phyloP scores from a whole-genome alignment of 352 stramenopile genomes.

The Pythium phragmitis region DNA sequence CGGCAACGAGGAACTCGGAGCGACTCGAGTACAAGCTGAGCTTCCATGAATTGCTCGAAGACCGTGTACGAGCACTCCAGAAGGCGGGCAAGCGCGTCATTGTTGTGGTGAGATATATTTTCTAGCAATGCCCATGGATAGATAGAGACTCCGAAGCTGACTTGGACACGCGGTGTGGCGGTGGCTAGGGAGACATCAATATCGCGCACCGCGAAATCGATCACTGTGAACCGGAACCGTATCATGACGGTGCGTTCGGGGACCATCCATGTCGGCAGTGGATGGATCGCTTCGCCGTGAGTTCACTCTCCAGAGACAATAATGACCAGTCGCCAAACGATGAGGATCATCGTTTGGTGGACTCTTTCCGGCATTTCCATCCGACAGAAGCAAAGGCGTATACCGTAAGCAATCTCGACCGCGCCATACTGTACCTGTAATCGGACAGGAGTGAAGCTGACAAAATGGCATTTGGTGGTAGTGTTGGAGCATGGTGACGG shows the following conservation, averaged over 20 bases:
- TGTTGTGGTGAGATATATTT: constrained; percentile 48
- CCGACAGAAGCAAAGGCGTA: constrained; percentile 71
- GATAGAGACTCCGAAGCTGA: too few relatives aligned
- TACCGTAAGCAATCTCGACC: constrained; percentile 44
- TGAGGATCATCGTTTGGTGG: constrained; percentile 45
- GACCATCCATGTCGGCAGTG: constrained; percentile 70
- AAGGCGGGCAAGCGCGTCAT: constrained; percentile 54
- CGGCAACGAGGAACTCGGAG: constrained; percentile 61
- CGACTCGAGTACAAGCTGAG: constrained; percentile 85
- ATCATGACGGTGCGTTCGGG: constrained; percentile 39
- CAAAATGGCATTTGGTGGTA: constrained; percentile 15
- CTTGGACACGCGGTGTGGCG: not conserved
- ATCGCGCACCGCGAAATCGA: constrained; percentile 79
- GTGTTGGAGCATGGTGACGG: constrained; percentile 88
- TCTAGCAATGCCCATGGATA: too few relatives aligned
- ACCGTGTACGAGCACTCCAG: constrained; percentile 55
- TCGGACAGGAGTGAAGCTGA: not conserved
- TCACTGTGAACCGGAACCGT: constrained; percentile 55
- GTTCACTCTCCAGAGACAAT: constrained; percentile 12
- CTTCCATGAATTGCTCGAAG: constrained; percentile 72
- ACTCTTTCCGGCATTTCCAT: constrained; percentile 82
- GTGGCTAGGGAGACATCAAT: constrained; percentile 76
- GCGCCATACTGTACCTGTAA: not conserved
- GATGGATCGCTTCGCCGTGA: constrained; percentile 53
- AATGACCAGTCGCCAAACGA: not conserved